Evolutionary conservation across 148 eudicot genomes (phyloP).

Genomic region (Fagopyrum tataricum): DNA sequence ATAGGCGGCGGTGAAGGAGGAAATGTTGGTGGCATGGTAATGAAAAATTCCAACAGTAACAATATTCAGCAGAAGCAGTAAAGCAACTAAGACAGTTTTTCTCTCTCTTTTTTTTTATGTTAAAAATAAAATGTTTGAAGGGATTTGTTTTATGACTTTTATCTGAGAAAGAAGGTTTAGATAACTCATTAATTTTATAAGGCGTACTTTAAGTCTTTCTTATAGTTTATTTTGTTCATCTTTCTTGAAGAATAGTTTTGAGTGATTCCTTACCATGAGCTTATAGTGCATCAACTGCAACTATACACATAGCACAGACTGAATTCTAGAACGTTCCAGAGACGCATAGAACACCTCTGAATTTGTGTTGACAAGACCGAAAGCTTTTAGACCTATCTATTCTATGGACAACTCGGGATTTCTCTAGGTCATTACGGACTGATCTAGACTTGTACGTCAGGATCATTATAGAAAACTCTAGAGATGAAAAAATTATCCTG

Average conservation of each 20-base stretch:
- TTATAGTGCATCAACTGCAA: too few species aligned
- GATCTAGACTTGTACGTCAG: too few species aligned
- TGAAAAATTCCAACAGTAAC: constrained; percentile 7
- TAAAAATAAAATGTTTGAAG: background rate
- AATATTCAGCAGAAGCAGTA: background rate
- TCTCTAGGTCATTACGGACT: too few species aligned
- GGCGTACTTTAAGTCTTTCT: background rate
- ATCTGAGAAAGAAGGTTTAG: background rate
- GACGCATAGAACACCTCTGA: too few species aligned
- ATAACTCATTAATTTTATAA: background rate
- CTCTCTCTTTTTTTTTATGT: background rate
- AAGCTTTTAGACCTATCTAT: too few species aligned
- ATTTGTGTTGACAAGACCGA: too few species aligned
- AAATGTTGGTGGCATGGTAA: constrained; percentile 11
- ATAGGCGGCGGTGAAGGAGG: constrained; percentile 40
- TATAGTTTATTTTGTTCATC: background rate
- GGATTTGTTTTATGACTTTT: background rate
- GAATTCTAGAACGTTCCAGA: too few species aligned
- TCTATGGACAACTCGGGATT: too few species aligned
- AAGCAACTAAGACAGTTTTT: background rate
- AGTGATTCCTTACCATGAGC: too few species aligned
- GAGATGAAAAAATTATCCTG: too few species aligned
- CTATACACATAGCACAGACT: too few species aligned
- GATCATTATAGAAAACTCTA: too few species aligned
- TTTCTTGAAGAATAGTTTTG: background rate